Evolutionary conservation across 176 grass and related monocot species (phyloP).

Genomic region (bread wheat (Triticum aestivum)): IWGSC_CS_RefSeq_v2.1 NC_057808.1:418904717-418905216

Average conservation of each 20-base stretch:
- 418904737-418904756: conserved; percentile 96
- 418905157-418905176: conserved; percentile 14
- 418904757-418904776: conserved; percentile 94
- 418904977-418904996: conserved; percentile 30
- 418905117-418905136: conserved; percentile 95
- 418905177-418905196: background rate
- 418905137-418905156: conserved; percentile 51
- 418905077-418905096: conserved; percentile 97
- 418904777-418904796: conserved; percentile 92
- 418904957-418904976: background rate
- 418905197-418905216: background rate
- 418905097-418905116: conserved; percentile 98
- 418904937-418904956: conserved; percentile 20
- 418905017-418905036: conserved; percentile 99
- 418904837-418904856: conserved; percentile 84
- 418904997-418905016: conserved; percentile 21
- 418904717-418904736: conserved; percentile 88
- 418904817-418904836: conserved; percentile 97
- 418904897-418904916: conserved; percentile 8
- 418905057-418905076: conserved; percentile 96
- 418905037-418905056: conserved; percentile 94
- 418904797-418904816: conserved; percentile 93
- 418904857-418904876: conserved; percentile 99
- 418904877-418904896: conserved; percentile 82
- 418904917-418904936: conserved; percentile 12